Conservation (phyloP, 2,329 filamentous ascomycete genomes). For the Simplicillium aogashimaense region DNA sequence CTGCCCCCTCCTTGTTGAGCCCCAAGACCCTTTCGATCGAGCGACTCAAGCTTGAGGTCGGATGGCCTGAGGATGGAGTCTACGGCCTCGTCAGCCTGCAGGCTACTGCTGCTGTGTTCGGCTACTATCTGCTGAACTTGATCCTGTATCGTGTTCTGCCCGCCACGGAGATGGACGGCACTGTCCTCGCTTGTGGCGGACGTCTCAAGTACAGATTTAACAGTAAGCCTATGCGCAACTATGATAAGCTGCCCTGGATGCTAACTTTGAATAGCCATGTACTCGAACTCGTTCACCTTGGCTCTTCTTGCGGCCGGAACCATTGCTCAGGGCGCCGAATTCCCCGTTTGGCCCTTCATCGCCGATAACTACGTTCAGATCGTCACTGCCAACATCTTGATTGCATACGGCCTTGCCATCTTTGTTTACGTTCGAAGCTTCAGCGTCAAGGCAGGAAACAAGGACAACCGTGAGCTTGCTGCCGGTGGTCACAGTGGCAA, state of each 20-base stretch:
- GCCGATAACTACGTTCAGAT: conserved; percentile 84
- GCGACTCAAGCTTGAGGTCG: conserved; percentile 67
- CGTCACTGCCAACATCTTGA: conserved; percentile 70
- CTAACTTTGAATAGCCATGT: conserved; percentile 48
- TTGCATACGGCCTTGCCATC: conserved; percentile 61
- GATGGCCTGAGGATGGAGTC: conserved; percentile 67
- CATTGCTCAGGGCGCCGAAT: conserved; percentile 65
- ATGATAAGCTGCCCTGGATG: neutral
- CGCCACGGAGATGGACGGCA: conserved; percentile 61
- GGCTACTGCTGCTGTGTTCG: conserved; percentile 59
- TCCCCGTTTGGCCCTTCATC: conserved; percentile 86
- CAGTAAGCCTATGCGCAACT: conserved; percentile 32
- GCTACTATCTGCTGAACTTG: conserved; percentile 69
- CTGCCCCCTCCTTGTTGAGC: conserved; percentile 67
- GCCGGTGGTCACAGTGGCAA: conserved; percentile 76
- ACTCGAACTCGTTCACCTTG: conserved; percentile 64
- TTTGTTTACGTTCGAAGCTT: conserved; percentile 81
- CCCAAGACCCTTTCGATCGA: conserved; percentile 63
- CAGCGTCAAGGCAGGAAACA: conserved; percentile 65
- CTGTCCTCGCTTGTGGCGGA: conserved; percentile 58
- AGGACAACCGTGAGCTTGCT: conserved; percentile 66
- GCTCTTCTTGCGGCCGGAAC: conserved; percentile 67
- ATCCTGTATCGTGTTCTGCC: conserved; percentile 70
- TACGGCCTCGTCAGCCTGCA: conserved; percentile 59
- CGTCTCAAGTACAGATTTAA: conserved; percentile 77